Evolutionary conservation across 106 monocot species (phyloP).

Genomic region (Dendrobium catenatum): DNA sequence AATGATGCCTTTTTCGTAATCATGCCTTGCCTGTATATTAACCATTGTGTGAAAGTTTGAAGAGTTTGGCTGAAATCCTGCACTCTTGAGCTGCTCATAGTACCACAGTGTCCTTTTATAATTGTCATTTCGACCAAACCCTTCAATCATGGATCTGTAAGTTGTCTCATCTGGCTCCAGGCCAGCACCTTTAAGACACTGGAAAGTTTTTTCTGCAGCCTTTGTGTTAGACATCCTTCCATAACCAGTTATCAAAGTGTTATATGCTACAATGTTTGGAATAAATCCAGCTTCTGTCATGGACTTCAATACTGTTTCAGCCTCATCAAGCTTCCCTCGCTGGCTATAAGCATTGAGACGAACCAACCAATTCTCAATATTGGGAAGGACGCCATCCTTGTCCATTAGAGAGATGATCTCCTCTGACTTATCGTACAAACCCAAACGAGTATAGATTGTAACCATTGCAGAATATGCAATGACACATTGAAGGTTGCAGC

Average conservation of each 20-base stretch:
- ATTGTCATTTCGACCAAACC: slow-evolving; percentile 65
- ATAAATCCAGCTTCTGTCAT: slow-evolving; percentile 46
- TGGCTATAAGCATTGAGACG: slow-evolving; percentile 78
- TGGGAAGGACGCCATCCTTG: slow-evolving; percentile 52
- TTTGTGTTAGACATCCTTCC: slow-evolving; percentile 48
- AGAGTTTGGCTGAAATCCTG: slow-evolving; percentile 70
- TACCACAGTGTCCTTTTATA: slow-evolving; percentile 49
- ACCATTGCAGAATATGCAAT: slow-evolving; percentile 79
- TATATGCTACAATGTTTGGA: slow-evolving; percentile 87
- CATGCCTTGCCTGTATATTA: slow-evolving; percentile 80
- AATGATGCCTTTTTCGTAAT: slow-evolving; percentile 41
- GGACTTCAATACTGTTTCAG: slow-evolving; percentile 50
- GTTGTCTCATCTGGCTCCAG: slow-evolving; percentile 90
- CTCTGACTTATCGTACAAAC: slow-evolving; percentile 56
- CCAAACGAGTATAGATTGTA: slow-evolving; percentile 68
- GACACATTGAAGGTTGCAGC: slow-evolving; percentile 33
- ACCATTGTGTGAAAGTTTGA: slow-evolving; percentile 94
- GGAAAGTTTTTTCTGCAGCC: slow-evolving; percentile 43
- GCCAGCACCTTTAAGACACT: slow-evolving; percentile 29
- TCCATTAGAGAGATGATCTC: slow-evolving; percentile 64
- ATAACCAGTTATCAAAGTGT: slow-evolving; percentile 92
- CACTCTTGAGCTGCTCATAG: slow-evolving; percentile 62
- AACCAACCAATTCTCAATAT: slow-evolving; percentile 89
- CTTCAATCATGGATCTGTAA: slow-evolving; percentile 91
- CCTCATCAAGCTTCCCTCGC: slow-evolving; percentile 77